Percentiles rank a stretch among this genome's conserved stretches.
Evolutionary conservation across 305 asterid species (phyloP).

Genomic region (Fraxinus greggii): DNA sequence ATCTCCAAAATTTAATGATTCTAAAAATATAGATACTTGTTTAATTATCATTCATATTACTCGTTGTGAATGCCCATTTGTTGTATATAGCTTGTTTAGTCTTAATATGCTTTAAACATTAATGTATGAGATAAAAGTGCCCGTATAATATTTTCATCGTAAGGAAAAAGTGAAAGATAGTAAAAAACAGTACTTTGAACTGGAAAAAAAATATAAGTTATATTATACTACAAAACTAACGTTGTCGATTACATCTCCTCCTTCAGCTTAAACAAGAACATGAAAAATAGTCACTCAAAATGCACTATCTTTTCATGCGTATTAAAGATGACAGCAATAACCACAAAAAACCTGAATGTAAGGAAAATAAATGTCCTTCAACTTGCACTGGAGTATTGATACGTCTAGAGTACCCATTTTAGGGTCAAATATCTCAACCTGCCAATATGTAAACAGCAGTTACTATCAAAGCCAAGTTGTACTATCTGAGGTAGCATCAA

Average conservation of each 20-base stretch:
- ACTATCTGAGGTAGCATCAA: not conserved
- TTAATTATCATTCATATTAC: not conserved
- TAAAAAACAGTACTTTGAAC: not conserved
- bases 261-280: not conserved
- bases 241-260: not conserved
- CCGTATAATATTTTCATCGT: not conserved
- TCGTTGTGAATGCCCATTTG: not conserved
- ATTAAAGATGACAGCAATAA: not conserved
- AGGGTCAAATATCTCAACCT: slow-evolving; percentile 65
- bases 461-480: not conserved
- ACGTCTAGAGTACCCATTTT: slow-evolving; percentile 28
- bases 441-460: slow-evolving; percentile 20
- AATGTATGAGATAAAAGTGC: not conserved
- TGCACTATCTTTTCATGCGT: not conserved
- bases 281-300: not conserved
- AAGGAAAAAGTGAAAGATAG: not conserved
- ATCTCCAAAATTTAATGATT: slow-evolving; percentile 1
- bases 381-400: slow-evolving; percentile 32
- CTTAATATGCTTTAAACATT: not conserved
- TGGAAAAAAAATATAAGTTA: not conserved
- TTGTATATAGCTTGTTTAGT: not conserved
- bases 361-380: slow-evolving; percentile 85
- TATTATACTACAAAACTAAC: not conserved
- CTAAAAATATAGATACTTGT: not conserved
- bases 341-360: slow-evolving; percentile 63